These are phyloP conservation scores for Dactylonectria macrodidyma DNA, from an alignment of 2,329 filamentous ascomycete genomes.

Conservation along the genomic window DNA sequence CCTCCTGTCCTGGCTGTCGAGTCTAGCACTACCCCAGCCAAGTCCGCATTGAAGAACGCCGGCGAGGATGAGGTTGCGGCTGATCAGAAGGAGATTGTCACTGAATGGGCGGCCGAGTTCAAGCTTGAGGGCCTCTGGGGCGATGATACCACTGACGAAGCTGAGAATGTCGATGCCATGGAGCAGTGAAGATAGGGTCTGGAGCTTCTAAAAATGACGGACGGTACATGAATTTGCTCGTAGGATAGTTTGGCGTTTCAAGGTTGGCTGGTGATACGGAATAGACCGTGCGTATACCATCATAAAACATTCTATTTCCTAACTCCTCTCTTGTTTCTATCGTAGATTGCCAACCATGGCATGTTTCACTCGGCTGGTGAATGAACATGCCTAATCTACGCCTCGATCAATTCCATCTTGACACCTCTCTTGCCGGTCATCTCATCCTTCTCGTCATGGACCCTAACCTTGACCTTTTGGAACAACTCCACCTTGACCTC, in stretches of 20 bases:
- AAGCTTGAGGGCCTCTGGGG: slow-evolving; percentile 95
- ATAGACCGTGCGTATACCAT: slow-evolving; percentile 49
- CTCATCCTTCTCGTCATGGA: slow-evolving; percentile 94
- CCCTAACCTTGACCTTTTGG: slow-evolving; percentile 89
- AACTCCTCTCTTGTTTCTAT: slow-evolving; percentile 37
- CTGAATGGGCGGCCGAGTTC: slow-evolving; percentile 94
- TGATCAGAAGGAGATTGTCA: slow-evolving; percentile 89
- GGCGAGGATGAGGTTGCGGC: slow-evolving; percentile 64
- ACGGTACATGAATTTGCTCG: slow-evolving; percentile 48
- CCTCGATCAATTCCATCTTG: slow-evolving; percentile 77
- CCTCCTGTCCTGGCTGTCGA: slow-evolving; percentile 77
- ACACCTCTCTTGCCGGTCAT: slow-evolving; percentile 95
- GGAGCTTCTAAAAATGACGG: slow-evolving; percentile 44
- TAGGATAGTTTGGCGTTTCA: slow-evolving; percentile 53
- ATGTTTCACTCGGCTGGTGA: slow-evolving; percentile 9
- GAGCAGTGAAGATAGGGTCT: slow-evolving; percentile 57
- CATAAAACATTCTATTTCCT: slow-evolving; percentile 44
- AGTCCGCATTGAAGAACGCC: slow-evolving; percentile 54
- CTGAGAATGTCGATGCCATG: slow-evolving; percentile 63
- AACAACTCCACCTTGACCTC: slow-evolving; percentile 83
- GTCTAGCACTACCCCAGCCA: slow-evolving; percentile 47
- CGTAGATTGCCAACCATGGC: slow-evolving; percentile 35
- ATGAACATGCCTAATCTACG: slow-evolving; percentile 28
- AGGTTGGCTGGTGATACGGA: slow-evolving; percentile 51
- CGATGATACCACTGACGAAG: slow-evolving; percentile 59